Base-by-base conservation (phyloP, 2,329 filamentous ascomycete genomes). In the Pseudogymnoascus sp. region DNA sequence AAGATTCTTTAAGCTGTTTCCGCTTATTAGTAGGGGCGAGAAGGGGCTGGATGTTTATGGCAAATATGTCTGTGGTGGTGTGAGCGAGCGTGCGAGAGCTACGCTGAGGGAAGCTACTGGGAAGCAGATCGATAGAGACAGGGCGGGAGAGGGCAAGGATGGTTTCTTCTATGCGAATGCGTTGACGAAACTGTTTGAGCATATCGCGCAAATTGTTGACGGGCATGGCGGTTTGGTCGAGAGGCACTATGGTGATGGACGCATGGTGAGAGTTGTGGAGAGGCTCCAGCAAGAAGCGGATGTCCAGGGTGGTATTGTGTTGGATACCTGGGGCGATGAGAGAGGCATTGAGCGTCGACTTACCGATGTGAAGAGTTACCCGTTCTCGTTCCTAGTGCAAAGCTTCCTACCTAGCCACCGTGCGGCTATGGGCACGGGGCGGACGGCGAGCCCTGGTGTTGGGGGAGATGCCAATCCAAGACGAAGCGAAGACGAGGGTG, bases 1-100 rank as follows among this genome's bases (percentile, higher is more conserved):
- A 1, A 81, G 94, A 41, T 99, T 99, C 78, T 99, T 99, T 78
- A 99, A 99, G 77, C 79, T 99, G 37, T 99, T 99, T 69, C 94
- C 94, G 14, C 78, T 99, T 36, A 97, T 99, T 70, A 92, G 89
- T 12, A 84, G 92, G 64, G 87, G 90, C 2, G 90, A 96, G 61
- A 89, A 93, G 6, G 94, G 94, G 0, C 74, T 99, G 61, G 93
- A 99, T 74, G 90, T 96, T 2, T 99, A 99, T 73, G 94, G 94
- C 1, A 85, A 88, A 67, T 99, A 97, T 73, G 93, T 99, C 30
- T 99, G 94, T 70, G 90, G 95, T 73, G 94, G 94, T 14, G 93
- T 99, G 37, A 92, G 93, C 6, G 85, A 87, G 14, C 85, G 89
- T 60, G 94, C 94, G 18, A 85, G 94, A 58, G 81, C 83, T 39